Conservation (phyloP, 768 basidiomycete genomes). For the Hortiboletus campestris region DNA sequence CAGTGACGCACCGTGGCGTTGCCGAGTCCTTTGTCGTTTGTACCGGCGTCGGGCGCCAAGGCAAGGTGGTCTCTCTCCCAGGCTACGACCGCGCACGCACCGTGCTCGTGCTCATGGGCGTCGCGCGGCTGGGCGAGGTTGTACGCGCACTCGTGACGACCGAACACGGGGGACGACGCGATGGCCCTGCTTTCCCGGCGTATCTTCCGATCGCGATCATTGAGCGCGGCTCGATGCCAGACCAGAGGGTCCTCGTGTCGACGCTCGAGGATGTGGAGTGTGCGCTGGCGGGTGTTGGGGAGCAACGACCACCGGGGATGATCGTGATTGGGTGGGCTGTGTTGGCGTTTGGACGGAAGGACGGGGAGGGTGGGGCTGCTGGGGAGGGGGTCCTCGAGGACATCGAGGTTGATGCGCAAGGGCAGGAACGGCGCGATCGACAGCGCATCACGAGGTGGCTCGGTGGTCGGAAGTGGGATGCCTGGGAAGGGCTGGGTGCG, state of each 20-base stretch:
- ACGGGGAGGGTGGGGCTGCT: slow-evolving; percentile 42
- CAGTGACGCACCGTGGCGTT: slow-evolving; percentile 93
- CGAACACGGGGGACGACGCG: slow-evolving; percentile 39
- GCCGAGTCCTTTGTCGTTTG: slow-evolving; percentile 88
- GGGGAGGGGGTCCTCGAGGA: slow-evolving; percentile 75
- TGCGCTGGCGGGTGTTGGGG: slow-evolving; percentile 72
- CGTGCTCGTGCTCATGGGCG: slow-evolving; percentile 90
- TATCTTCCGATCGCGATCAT: slow-evolving; percentile 88
- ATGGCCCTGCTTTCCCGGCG: slow-evolving; percentile 64
- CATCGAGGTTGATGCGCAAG: slow-evolving; percentile 32
- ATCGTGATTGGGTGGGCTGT: slow-evolving; percentile 93
- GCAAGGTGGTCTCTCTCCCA: slow-evolving; percentile 80
- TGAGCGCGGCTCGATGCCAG: slow-evolving; percentile 91
- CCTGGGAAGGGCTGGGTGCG: slow-evolving; percentile 59
- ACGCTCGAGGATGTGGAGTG: slow-evolving; percentile 70
- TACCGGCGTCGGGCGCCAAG: slow-evolving; percentile 89
- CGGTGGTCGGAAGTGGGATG: slow-evolving; percentile 53
- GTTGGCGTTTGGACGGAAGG: slow-evolving; percentile 49
- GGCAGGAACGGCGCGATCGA: slow-evolving; percentile 26
- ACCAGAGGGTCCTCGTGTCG: slow-evolving; percentile 81
- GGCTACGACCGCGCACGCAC: slow-evolving; percentile 83
- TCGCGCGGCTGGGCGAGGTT: slow-evolving; percentile 77
- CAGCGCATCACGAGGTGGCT: slow-evolving; percentile 61
- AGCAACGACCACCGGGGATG: slow-evolving; percentile 95
- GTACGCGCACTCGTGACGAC: slow-evolving; percentile 52